Percentiles rank a stretch among this genome's conserved stretches.
Conservation (phyloP, 371 early-diverging fungal genomes). For the Mortierella sp. region DNA sequence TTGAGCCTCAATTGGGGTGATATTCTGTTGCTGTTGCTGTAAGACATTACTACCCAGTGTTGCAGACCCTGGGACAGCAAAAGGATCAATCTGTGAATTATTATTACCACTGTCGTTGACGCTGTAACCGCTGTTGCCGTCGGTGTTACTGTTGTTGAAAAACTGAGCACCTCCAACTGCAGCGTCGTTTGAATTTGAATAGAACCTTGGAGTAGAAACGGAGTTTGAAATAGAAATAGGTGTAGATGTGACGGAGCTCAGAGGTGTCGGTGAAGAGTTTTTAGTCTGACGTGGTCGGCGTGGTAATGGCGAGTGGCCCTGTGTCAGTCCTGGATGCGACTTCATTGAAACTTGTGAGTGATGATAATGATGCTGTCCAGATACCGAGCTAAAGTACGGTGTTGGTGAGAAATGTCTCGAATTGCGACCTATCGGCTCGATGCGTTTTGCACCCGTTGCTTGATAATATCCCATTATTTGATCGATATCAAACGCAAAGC, state of each 20-base stretch:
- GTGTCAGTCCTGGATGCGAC: constrained; percentile 45
- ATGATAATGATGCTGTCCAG: constrained; percentile 23
- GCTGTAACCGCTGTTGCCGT: too few relatives aligned
- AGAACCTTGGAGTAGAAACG: constrained; percentile 15
- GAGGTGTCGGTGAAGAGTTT: constrained; percentile 32
- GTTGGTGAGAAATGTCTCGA: constrained; percentile 51
- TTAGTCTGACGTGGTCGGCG: constrained; percentile 52
- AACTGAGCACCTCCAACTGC: background rate
- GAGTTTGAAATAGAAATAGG: constrained; percentile 9
- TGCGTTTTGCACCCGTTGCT: constrained; percentile 15
- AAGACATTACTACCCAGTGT: constrained; percentile 6
- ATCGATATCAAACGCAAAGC: constrained; percentile 46
- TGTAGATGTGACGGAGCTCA: background rate
- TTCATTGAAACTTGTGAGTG: constrained; percentile 16
- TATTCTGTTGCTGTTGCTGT: background rate
- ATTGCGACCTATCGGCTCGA: constrained; percentile 43
- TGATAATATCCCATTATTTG: constrained; percentile 56
- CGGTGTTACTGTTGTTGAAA: background rate
- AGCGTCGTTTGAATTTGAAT: constrained; percentile 5
- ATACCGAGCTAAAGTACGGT: constrained; percentile 39
- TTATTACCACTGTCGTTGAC: background rate
- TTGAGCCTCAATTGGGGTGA: background rate
- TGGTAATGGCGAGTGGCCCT: constrained; percentile 46
- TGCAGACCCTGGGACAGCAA: constrained; percentile 43
- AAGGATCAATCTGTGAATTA: constrained; percentile 26